Percentiles rank a stretch among this genome's conserved stretches.
Conservation (phyloP, 352 stramenopile species). For the Pythium scleroteichum region DNA sequence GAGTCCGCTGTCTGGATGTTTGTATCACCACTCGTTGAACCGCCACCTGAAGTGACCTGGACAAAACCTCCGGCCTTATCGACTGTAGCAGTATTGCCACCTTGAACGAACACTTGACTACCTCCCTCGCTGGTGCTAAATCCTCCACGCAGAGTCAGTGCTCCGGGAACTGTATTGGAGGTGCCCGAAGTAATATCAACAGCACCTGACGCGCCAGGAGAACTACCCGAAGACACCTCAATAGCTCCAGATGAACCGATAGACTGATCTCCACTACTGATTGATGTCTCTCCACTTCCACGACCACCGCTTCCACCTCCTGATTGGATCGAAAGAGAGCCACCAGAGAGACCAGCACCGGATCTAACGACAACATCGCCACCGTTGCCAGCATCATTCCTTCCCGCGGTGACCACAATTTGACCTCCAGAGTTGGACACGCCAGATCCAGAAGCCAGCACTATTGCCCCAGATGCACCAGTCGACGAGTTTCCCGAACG, state of each 20-base stretch:
- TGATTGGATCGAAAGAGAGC: constrained; percentile 4
- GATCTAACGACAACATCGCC: constrained; percentile 34
- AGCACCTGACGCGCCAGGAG: constrained; percentile 7
- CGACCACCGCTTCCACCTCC: constrained; percentile 11
- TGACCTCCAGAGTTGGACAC: not conserved
- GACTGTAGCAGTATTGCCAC: constrained; percentile 8
- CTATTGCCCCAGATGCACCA: constrained; percentile 9
- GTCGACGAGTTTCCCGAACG: constrained; percentile 5
- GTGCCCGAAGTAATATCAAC: constrained; percentile 21
- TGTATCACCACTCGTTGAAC: constrained; percentile 9
- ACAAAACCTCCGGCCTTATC: constrained; percentile 10
- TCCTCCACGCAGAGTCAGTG: constrained; percentile 13
- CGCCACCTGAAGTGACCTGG: constrained; percentile 19
- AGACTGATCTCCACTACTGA: constrained; percentile 16
- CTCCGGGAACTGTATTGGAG: constrained; percentile 11
- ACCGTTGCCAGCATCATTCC: constrained; percentile 18
- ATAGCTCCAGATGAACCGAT: constrained; percentile 19
- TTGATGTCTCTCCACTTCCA: constrained; percentile 15
- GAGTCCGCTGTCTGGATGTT: constrained; percentile 9
- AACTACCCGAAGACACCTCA: constrained; percentile 16
- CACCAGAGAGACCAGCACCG: constrained; percentile 20
- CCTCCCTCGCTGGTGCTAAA: constrained; percentile 8
- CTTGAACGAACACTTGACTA: constrained; percentile 20
- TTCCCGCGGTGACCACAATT: constrained; percentile 3
- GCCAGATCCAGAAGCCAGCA: constrained; percentile 7